Conservation (phyloP, 2,329 filamentous ascomycete species). For the Fusarium sp. region DNA sequence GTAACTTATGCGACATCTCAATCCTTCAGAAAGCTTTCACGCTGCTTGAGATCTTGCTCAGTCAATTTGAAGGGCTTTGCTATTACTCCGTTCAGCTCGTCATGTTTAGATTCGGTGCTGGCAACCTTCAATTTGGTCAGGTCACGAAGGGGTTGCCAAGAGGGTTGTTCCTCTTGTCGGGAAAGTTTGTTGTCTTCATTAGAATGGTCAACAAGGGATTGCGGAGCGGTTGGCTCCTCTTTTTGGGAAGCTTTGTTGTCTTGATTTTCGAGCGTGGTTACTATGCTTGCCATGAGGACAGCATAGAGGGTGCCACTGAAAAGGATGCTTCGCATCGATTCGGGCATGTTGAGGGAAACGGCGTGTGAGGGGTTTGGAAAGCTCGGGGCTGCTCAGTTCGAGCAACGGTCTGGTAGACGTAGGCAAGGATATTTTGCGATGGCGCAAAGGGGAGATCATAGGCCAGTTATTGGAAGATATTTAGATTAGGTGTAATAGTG, state of each 20-base stretch:
- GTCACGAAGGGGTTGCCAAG: no score
- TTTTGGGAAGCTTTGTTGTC: not conserved
- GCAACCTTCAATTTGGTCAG: not conserved
- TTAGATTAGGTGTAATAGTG: no score
- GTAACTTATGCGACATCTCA: not conserved
- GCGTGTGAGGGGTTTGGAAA: not conserved
- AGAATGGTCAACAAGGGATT: no score
- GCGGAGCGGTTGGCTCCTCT: no score
- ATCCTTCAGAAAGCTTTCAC: not conserved
- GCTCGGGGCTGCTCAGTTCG: no score
- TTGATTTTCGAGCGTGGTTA: not conserved
- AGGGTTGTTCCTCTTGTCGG: no score
- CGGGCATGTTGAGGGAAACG: not conserved
- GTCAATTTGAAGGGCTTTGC: not conserved
- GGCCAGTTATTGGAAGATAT: not conserved
- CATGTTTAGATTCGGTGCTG: not conserved
- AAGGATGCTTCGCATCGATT: not conserved
- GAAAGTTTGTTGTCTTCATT: no score
- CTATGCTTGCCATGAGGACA: not conserved
- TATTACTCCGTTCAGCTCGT: not conserved
- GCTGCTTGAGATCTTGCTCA: constrained; percentile 2
- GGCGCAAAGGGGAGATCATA: not conserved
- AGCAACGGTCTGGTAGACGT: no score
- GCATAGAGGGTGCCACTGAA: not conserved
- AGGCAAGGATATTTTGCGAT: no score